Base-by-base conservation (phyloP, 768 basidiomycete species). In the Suillus occidentalis region DNA sequence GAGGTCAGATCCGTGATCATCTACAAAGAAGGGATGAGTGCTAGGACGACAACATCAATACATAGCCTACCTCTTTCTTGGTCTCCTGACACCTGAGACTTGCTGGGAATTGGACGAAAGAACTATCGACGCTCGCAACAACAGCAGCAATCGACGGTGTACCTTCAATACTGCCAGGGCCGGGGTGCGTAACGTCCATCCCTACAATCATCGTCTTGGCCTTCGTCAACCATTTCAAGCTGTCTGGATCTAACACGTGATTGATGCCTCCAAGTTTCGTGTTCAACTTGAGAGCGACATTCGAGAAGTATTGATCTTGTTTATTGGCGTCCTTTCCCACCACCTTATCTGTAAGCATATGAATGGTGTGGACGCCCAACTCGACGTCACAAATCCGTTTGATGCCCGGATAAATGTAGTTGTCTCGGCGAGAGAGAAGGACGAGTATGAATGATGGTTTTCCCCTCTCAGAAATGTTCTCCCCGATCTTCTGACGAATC, bases 81-180 rank as follows among this genome's bases (percentile, higher is more conserved):
- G 69, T 69, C 71, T 84, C 75, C 70, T 95, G 93, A 16, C 92
- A 82, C 36, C 84, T 73, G 67, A 95, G 59, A 68, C 89, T 91
- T 0, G 88, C 90, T 0, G 93, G 92, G 75, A 88, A 94, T 66
- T 93, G 91, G 0, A 86, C 88, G 68, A 91, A 93, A 3, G 80
- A 75, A 31, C 79, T 77, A 70, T 94, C 91, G 0, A 87, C 78
- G 65, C 87, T 94, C 0, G 89, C 92, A 3, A 94, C 93, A 13
- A 94, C 89, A 0, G 91, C 92, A 0, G 90, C 91, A 52, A 95
- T 89, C 0, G 91, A 92, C 3, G 93, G 93, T 2, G 91, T 88
- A 2, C 92, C 93, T 4, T 82, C 81, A 61, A 80, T 72, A 68
- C 89, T 90, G 7, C 77, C 82, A 2, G 89, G 89, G 2, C 89